Evolutionary conservation across 2,329 filamentous ascomycete species (phyloP).

Genomic region (Aspergillus costaricaensis): DNA sequence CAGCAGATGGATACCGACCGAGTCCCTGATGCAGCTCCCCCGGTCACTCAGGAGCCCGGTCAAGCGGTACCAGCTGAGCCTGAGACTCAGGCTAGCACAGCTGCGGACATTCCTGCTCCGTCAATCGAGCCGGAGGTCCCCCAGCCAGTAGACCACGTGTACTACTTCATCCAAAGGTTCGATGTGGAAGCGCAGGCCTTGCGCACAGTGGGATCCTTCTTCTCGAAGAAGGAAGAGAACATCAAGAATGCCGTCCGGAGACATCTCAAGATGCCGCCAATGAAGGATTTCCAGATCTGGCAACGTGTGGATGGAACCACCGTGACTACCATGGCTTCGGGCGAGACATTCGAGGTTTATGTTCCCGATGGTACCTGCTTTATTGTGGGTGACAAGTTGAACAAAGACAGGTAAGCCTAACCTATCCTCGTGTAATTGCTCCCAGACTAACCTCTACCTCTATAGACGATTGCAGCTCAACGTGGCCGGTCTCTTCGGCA

Average conservation of each 20-base stretch:
- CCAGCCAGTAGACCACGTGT: conserved; percentile 41
- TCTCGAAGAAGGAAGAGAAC: conserved; percentile 42
- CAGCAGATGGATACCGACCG: conserved; percentile 25
- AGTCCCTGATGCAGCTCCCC: not conserved
- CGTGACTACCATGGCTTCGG: conserved; percentile 36
- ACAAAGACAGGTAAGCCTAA: conserved; percentile 38
- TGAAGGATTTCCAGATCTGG: conserved; percentile 48
- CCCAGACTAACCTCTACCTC: not conserved
- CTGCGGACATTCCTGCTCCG: conserved; percentile 15
- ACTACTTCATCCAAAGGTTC: conserved; percentile 55
- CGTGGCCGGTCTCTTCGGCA: conserved; percentile 38
- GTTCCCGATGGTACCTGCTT: conserved; percentile 44
- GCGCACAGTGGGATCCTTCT: conserved; percentile 44
- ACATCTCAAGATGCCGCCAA: conserved; percentile 39
- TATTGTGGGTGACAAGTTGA: conserved; percentile 45
- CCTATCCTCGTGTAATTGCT: conserved; percentile 3
- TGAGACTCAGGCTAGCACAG: conserved; percentile 14
- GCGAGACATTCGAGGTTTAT: conserved; percentile 38
- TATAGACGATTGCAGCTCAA: conserved; percentile 36
- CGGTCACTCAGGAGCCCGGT: conserved; percentile 9
- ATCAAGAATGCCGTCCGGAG: conserved; percentile 45
- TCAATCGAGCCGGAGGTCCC: conserved; percentile 22
- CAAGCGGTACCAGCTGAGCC: conserved; percentile 17
- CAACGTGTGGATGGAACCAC: conserved; percentile 43
- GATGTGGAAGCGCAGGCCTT: conserved; percentile 52